phyloP scores from a whole-genome alignment of 2,329 filamentous ascomycete genomes.

The Fusarium sp. region DNA sequence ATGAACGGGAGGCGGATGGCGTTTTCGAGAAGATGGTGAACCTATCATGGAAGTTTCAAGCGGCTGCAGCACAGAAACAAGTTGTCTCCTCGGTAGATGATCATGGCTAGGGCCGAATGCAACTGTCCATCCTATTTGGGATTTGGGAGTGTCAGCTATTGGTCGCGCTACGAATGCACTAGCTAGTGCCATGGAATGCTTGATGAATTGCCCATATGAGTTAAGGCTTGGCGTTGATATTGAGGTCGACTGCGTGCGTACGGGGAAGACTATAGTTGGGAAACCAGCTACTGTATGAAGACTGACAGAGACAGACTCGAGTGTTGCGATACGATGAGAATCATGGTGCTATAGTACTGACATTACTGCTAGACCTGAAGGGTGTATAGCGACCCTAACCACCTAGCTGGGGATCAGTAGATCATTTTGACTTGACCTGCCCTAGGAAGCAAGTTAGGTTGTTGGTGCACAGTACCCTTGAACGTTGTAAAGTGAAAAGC shows the following conservation, averaged over 20 bases:
- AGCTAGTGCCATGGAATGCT: slow-evolving; percentile 8
- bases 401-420: not conserved
- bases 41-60: slow-evolving; percentile 26
- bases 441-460: not conserved
- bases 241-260: not conserved
- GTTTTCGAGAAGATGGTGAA: slow-evolving; percentile 19
- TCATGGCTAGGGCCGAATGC: not conserved
- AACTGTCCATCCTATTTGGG: slow-evolving; percentile 10
- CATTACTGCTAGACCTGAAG: not conserved
- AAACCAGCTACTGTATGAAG: not conserved
- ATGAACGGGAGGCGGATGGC: slow-evolving; percentile 5
- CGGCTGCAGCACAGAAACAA: slow-evolving; percentile 5
- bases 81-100: slow-evolving; percentile 13
- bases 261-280: not conserved
- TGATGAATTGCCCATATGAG: slow-evolving; percentile 27
- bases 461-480: not conserved
- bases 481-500: not conserved
- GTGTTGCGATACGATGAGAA: not conserved
- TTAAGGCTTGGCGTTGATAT: slow-evolving; percentile 7
- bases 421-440: not conserved
- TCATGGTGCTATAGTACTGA: not conserved
- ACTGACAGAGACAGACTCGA: not conserved
- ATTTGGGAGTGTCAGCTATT: slow-evolving; percentile 1
- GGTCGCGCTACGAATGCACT: slow-evolving; percentile 15
- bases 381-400: not conserved